Percentiles rank a stretch among this genome's conserved stretches.
Conservation (phyloP, 202 grass and related monocot genomes). For the Schoenoplectus tabernaemontani region DNA sequence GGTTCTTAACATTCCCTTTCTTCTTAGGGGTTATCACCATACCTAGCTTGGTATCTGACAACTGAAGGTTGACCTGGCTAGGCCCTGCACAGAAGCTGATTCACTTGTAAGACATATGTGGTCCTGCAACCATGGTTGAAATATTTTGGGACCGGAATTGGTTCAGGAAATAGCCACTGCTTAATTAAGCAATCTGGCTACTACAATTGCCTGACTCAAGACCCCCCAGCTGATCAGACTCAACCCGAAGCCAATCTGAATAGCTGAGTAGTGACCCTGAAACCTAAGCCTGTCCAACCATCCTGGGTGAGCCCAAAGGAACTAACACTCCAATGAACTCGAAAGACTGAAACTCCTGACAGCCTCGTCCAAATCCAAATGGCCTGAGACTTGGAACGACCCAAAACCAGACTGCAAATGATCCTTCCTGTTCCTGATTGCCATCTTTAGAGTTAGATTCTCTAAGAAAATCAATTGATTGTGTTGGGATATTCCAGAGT, state of each 20-base stretch:
- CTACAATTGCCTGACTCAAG: neutral
- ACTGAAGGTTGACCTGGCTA: neutral
- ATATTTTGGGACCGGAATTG: neutral
- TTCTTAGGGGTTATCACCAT: slow-evolving; percentile 12
- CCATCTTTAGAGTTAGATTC: neutral
- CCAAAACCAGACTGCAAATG: neutral
- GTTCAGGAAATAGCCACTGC: neutral
- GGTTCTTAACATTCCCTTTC: slow-evolving; percentile 16
- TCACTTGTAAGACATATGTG: neutral
- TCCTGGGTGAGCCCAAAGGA: neutral
- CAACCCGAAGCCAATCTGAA: neutral
- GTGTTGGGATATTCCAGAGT: slow-evolving; percentile 5
- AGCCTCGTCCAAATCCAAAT: neutral
- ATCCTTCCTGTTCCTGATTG: neutral
- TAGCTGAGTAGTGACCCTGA: neutral
- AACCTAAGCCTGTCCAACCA: neutral
- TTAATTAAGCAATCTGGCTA: neutral
- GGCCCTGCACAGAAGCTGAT: neutral
- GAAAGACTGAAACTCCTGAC: neutral
- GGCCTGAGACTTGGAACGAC: neutral
- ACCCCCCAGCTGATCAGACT: neutral
- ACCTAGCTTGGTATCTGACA: slow-evolving; percentile 12
- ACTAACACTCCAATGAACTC: neutral
- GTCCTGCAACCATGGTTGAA: neutral
- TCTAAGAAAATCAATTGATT: neutral